A percentile compares a stretch with the other conserved stretches of the same genome.
Conservation (phyloP, 148 eudicot genomes). For the Chenopodium quinoa region DNA sequence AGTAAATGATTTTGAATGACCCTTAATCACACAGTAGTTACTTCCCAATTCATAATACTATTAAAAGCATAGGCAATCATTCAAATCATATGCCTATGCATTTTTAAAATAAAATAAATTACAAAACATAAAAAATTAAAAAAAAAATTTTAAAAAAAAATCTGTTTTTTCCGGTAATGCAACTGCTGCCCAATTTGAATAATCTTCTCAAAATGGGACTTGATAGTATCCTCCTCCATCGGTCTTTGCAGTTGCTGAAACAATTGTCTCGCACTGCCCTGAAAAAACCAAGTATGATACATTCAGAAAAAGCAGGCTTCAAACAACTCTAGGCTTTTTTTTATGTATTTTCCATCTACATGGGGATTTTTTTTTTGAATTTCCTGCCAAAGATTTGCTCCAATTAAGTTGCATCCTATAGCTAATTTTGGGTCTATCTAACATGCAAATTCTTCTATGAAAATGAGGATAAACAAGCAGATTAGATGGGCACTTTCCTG, state of each 20-base stretch:
- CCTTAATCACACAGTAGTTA: background rate
- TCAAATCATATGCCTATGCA: background rate
- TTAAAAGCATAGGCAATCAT: background rate
- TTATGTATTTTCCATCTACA: no score
- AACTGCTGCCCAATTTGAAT: slow-evolving; percentile 57
- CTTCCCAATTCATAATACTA: background rate
- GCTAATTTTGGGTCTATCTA: no score
- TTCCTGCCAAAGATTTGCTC: no score
- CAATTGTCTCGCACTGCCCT: slow-evolving; percentile 96
- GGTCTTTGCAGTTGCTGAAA: slow-evolving; percentile 91
- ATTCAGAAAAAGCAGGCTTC: slow-evolving; percentile 10
- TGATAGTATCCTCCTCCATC: slow-evolving; percentile 79
- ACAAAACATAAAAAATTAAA: no score
- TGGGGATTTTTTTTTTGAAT: no score
- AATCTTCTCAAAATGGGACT: slow-evolving; percentile 82
- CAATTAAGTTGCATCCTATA: no score
- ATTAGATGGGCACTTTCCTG: no score
- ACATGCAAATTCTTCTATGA: no score
- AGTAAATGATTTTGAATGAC: background rate
- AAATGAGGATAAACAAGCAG: no score
- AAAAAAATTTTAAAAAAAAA: slow-evolving; percentile 33
- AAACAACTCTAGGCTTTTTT: no score
- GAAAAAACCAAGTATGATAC: slow-evolving; percentile 19
- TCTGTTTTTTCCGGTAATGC: slow-evolving; percentile 58
- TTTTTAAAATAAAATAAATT: background rate